A percentile compares a stretch with the other conserved stretches of the same genome.
phyloP scores from a whole-genome alignment of 164 flowering plant species.

The Annona squamosa region DNA sequence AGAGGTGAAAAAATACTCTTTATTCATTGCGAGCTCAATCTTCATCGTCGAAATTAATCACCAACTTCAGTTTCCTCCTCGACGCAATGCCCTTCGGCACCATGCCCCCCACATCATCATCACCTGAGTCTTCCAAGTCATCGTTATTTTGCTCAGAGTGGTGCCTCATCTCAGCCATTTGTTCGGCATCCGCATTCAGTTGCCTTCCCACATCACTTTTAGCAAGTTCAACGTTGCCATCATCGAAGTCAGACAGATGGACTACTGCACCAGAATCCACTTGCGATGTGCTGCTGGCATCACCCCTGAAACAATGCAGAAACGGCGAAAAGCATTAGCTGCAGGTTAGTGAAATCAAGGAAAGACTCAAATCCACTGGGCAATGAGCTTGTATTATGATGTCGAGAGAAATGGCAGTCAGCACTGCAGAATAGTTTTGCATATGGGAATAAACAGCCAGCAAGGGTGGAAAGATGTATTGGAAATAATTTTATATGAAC shows the following conservation, averaged over 20 bases:
- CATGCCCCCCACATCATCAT: conserved; percentile 26
- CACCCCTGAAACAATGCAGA: conserved; percentile 18
- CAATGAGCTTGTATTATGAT: too few relatives aligned
- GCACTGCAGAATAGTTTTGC: background rate
- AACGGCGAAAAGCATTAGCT: background rate
- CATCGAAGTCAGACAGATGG: conserved; percentile 7
- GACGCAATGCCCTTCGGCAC: conserved; percentile 10
- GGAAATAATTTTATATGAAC: too few relatives aligned
- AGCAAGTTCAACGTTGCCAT: conserved; percentile 14
- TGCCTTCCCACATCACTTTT: conserved; percentile 6
- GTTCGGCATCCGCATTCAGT: conserved; percentile 2
- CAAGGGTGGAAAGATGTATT: background rate
- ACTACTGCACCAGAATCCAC: conserved; percentile 2
- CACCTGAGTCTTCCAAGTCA: conserved; percentile 39
- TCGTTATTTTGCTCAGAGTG: conserved; percentile 17
- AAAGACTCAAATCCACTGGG: too few relatives aligned
- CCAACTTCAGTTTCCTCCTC: conserved; percentile 58
- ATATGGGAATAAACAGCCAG: background rate
- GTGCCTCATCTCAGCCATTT: conserved; percentile 8
- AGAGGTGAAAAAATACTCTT: background rate
- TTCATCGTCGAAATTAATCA: conserved; percentile 61
- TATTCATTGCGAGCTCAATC: conserved; percentile 15
- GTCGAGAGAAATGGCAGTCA: background rate
- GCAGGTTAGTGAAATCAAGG: background rate
- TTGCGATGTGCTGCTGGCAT: conserved; percentile 8